Evolutionary conservation across 2,329 filamentous ascomycete genomes (phyloP), one percentile per base, ranked within the genome.

Genomic region (Trichoderma simmonsii): DNA sequence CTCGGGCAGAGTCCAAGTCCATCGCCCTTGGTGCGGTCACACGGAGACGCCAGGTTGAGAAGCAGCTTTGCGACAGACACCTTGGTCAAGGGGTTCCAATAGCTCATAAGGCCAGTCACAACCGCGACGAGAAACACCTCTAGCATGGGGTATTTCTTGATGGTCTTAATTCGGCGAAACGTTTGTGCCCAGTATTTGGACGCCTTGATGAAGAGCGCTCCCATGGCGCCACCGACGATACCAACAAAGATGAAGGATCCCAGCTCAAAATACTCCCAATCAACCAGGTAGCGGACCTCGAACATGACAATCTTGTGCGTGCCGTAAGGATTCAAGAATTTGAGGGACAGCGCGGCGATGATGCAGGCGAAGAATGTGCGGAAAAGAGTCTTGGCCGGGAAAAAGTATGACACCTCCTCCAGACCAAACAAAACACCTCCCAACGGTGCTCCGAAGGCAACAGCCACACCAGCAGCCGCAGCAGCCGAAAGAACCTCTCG

Each of bases 331-430:
- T 99, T 97, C 48, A 98, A 85, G 75, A 98, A 98, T 78, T 98
- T 98, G 76, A 99, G 85, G 1, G 95, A 95, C 39, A 99, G 83
- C 0, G 96, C 94, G 1, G 96, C 95, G 36, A 92, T 91, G 77
- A 98, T 98, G 81, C 95, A 98, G 84, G 95, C 98, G 82, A 98
- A 98, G 82, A 99, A 99, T 0, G 96, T 98, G 68, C 96, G 87
- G 84, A 99, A 99, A 9, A 99, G 87, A 0, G 95, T 98, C 83
- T 99, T 98, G 6, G 95, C 94, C 0, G 96, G 95, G 80, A 98
- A 98, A 82, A 98, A 98, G 81, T 98, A 98, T 76, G 93, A 90
- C 74, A 98, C 95, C 86, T 98, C 96, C 82, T 99, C 96, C 34
- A 98, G 82, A 39, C 94, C 94, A 81, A 98, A 98, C 3, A 98